Conservation (phyloP, 2,329 filamentous ascomycete species). For the Neopestalotiopsis clavispora region DNA sequence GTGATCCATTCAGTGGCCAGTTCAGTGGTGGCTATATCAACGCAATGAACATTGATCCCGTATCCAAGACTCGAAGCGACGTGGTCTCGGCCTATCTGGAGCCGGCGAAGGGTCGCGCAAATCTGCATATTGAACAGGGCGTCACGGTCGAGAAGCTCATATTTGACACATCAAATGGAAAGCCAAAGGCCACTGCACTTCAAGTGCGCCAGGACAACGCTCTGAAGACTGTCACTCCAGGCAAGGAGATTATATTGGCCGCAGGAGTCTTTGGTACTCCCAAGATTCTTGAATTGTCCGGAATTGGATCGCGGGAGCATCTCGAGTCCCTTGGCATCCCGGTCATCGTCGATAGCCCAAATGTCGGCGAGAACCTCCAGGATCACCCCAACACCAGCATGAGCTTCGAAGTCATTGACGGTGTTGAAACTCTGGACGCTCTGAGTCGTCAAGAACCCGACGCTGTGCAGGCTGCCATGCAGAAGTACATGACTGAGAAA, state of each 20-base stretch:
- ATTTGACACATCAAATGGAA: conserved; percentile 35
- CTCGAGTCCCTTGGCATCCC: conserved; percentile 47
- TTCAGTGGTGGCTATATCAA: conserved; percentile 16
- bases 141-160: conserved; percentile 51
- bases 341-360: conserved; percentile 46
- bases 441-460: conserved; percentile 22
- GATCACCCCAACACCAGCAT: conserved; percentile 40
- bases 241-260: conserved; percentile 60
- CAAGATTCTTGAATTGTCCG: conserved; percentile 65
- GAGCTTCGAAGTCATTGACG: conserved; percentile 20
- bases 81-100: conserved; percentile 45
- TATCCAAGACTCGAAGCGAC: conserved; percentile 32
- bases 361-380: conserved; percentile 55
- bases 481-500: conserved; percentile 32
- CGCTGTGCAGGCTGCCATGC: conserved; percentile 33
- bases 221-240: conserved; percentile 37
- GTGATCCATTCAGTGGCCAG: conserved; percentile 21
- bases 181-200: conserved; percentile 45
- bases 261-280: conserved; percentile 63
- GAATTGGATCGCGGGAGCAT: conserved; percentile 55
- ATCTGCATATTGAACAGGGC: conserved; percentile 52
- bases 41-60: conserved; percentile 19
- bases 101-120: conserved; percentile 41
- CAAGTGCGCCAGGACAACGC: conserved; percentile 44
- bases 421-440: conserved; percentile 23